Evolutionary conservation across 2,329 filamentous ascomycete species (phyloP).

Genomic region (Neurospora sp.): DNA sequence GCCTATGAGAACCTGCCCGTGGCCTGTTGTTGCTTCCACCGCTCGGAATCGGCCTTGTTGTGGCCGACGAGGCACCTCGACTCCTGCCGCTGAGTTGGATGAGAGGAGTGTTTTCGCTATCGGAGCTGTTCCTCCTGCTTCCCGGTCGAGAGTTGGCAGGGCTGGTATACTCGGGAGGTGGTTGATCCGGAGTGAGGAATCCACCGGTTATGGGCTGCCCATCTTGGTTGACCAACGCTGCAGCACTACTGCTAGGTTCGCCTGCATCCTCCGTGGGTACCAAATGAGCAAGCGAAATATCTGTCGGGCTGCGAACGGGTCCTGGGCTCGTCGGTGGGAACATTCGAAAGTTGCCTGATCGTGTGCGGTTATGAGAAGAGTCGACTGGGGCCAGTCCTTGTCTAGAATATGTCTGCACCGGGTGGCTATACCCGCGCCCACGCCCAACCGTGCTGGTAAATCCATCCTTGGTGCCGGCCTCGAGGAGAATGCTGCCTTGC

Average conservation of each 20-base stretch:
- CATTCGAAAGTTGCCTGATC: constrained; percentile 69
- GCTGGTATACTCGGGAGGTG: constrained; percentile 64
- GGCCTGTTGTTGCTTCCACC: constrained; percentile 13
- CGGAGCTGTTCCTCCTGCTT: constrained; percentile 47
- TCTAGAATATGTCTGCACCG: constrained; percentile 31
- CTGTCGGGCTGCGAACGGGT: constrained; percentile 81
- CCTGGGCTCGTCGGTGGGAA: constrained; percentile 75
- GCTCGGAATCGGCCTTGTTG: constrained; percentile 20
- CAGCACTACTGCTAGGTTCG: constrained; percentile 53
- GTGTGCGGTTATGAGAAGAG: constrained; percentile 60
- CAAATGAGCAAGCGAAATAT: constrained; percentile 87
- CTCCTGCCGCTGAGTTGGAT: constrained; percentile 37
- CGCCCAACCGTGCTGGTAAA: constrained; percentile 32
- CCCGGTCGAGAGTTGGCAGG: constrained; percentile 44
- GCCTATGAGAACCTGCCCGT: constrained; percentile 13
- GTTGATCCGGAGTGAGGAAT: constrained; percentile 29
- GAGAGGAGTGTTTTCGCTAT: constrained; percentile 44
- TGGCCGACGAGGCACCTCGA: constrained; percentile 38
- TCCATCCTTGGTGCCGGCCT: constrained; percentile 63
- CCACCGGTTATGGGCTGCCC: constrained; percentile 27
- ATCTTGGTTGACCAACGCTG: constrained; percentile 24
- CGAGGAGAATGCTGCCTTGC: constrained; percentile 89
- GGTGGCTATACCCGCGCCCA: constrained; percentile 36
- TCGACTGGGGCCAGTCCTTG: constrained; percentile 35
- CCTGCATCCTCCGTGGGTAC: constrained; percentile 63